Evolutionary conservation across 768 basidiomycete genomes (phyloP), one percentile per base, ranked within the genome.

Genomic region (Leccinum pellstonianum): DNA sequence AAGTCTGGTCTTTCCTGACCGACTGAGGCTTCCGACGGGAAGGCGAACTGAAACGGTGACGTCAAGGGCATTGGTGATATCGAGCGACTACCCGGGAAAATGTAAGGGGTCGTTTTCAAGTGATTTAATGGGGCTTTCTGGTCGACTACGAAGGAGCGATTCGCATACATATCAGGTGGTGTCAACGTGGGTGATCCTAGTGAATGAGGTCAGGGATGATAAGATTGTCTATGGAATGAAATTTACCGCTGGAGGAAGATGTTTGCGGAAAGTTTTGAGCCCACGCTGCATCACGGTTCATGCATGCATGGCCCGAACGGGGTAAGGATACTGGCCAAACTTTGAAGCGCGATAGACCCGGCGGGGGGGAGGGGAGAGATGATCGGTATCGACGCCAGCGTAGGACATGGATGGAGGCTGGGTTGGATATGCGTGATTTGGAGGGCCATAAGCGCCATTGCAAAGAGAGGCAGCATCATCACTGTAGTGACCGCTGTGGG

Each of bases 1-100:
- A 84, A 87, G 52, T 88, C 87, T 58, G 82, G 52, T 50, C 84
- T 81, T 56, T 88, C 86, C 60, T 84, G 83, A 46, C 77, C 66
- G 54, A 80, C 71, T 52, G 80, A 61, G 37, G 77, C 77, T 55
- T 88, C 86, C 41, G 83, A 77, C 19, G 70, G 67, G 68, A 87
- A 89, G 3, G 82, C 75, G 65, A 88, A 88, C 63, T 82, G 86
- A 68, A 87, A 90, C 2, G 86, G 79, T 59, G 23, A 23, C 23
- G 23, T 23, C 23, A 23, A 23, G 23, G 23, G 23, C 23, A 23
- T 23, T 23, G 23, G 23, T 23, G 23, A 23, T 23, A 23, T 23
- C 23, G 23, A 23, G 23, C 23, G 23, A 23, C 23, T 23, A 23
- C 23, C 23, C 23, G 23, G 23, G 23, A 23, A 23, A 23, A 23